Conservation (phyloP, 192 early-diverging fungal species). For the Phycomyces blakesleeanus region DNA sequence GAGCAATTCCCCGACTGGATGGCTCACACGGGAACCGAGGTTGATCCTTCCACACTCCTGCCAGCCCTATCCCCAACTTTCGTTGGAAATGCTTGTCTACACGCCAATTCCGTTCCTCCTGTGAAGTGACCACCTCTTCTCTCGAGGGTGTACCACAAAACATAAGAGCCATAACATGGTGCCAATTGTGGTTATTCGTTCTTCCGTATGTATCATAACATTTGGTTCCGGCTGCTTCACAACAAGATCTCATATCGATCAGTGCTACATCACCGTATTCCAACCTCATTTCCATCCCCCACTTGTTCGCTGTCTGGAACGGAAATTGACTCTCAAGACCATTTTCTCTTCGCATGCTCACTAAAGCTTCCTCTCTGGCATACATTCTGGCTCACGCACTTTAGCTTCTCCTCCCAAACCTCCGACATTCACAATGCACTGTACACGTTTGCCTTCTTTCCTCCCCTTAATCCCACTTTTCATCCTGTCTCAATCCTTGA, state of each 20-base stretch:
- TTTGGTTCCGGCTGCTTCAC: constrained; percentile 8
- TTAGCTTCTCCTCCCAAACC: background rate
- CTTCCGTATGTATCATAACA: background rate
- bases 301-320: background rate
- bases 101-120: background rate
- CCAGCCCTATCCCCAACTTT: background rate
- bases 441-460: background rate
- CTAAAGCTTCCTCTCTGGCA: constrained; percentile 1
- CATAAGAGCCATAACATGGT: background rate
- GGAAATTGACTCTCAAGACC: background rate
- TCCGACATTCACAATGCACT: background rate
- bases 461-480: background rate
- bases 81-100: background rate
- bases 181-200: background rate
- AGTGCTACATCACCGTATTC: background rate
- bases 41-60: too few relatives aligned
- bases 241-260: background rate
- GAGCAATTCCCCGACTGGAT: too few relatives aligned
- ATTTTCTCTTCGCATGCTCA: constrained; percentile 6
- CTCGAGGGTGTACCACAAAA: too few relatives aligned
- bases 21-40: too few relatives aligned
- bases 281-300: background rate
- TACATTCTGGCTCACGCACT: background rate
- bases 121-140: background rate
- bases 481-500: background rate